Conservation (phyloP, 768 basidiomycete species). For the Boletus fagicola region DNA sequence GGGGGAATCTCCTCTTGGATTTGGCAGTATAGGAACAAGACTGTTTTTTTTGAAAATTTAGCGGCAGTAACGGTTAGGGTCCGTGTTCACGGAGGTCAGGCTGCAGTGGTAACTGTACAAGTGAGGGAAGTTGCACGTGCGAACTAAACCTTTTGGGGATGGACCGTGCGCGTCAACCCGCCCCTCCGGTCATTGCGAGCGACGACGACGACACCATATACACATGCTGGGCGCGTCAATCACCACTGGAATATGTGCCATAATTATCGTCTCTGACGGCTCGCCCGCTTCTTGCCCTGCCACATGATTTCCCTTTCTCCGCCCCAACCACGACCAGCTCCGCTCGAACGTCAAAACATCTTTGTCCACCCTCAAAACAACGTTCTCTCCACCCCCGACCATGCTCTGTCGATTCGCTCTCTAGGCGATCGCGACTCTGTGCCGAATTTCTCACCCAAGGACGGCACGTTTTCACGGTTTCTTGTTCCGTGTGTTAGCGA, state of each 20-base stretch:
- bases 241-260: conserved; percentile 19
- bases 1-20: conserved; percentile 8
- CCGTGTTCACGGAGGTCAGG: conserved; percentile 9
- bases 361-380: neutral
- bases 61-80: conserved; percentile 5
- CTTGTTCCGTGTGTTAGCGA: neutral
- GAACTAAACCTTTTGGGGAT: conserved; percentile 32
- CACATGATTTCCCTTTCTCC: conserved; percentile 33
- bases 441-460: neutral
- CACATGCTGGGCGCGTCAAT: neutral
- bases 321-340: conserved; percentile 35
- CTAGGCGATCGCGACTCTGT: no score
- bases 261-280: conserved; percentile 22
- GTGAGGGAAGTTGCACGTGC: conserved; percentile 32
- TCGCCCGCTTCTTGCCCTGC: conserved; percentile 17
- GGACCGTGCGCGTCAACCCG: conserved; percentile 25
- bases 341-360: conserved; percentile 29
- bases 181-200: conserved; percentile 12
- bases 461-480: neutral
- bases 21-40: conserved; percentile 5
- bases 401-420: neutral
- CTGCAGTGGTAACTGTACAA: conserved; percentile 30
- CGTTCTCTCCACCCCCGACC: neutral
- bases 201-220: conserved; percentile 21
- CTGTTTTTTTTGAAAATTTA: conserved; percentile 12